Percentiles rank a stretch among this genome's conserved stretches.
phyloP scores from a whole-genome alignment of 1,284 basidiomycete species.

The Sanghuangporus sanghuang region DNA sequence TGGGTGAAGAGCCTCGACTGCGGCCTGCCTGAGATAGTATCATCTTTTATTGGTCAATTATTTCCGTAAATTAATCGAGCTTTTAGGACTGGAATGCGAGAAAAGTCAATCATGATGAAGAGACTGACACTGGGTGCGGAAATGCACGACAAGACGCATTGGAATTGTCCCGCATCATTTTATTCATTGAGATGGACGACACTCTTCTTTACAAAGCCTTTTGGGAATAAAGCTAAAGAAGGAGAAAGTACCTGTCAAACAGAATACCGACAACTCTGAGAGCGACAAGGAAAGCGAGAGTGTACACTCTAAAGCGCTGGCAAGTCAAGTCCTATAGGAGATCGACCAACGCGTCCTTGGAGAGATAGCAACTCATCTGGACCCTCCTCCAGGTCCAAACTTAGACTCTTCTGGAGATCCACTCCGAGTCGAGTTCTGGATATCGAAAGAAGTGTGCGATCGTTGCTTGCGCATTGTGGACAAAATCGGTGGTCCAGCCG shows the following conservation, averaged over 20 bases:
- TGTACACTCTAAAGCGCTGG: slow-evolving; percentile 58
- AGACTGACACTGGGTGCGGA: too few species aligned
- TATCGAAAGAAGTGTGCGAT: slow-evolving; percentile 65
- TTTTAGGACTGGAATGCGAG: too few species aligned
- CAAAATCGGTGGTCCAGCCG: slow-evolving; percentile 64
- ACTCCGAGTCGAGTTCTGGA: slow-evolving; percentile 57
- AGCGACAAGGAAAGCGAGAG: slow-evolving; percentile 30
- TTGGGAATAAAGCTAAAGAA: neutral
- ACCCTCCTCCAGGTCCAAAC: neutral
- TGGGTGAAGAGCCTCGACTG: too few species aligned
- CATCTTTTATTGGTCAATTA: too few species aligned
- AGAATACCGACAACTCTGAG: slow-evolving; percentile 22
- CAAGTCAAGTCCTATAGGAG: slow-evolving; percentile 66
- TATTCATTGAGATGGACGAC: too few species aligned
- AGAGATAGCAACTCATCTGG: slow-evolving; percentile 49
- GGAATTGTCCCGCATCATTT: too few species aligned
- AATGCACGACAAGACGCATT: too few species aligned
- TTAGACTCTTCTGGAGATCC: neutral
- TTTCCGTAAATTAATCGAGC: too few species aligned
- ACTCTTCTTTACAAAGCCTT: neutral
- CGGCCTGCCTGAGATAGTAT: too few species aligned
- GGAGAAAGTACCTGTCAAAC: neutral
- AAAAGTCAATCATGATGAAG: too few species aligned
- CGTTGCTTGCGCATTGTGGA: slow-evolving; percentile 64
- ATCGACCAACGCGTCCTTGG: slow-evolving; percentile 61